Evolutionary conservation across 495 filamentous ascomycete species (phyloP).

Genomic region (Tuber magnatum): DNA sequence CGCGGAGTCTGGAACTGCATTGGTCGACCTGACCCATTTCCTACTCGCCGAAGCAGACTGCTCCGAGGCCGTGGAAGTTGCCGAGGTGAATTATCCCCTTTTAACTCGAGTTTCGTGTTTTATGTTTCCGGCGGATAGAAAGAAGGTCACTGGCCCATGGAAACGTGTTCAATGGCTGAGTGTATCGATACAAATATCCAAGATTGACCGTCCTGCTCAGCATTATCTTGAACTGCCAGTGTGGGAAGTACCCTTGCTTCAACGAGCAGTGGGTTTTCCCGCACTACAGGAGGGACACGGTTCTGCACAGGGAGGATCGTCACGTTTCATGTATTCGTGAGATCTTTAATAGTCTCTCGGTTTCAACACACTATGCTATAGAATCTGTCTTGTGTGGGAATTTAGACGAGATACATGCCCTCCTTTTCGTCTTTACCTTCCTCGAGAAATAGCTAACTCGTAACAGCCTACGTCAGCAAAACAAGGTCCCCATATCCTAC

Average conservation of each 20-base stretch:
- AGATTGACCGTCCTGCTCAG: slow-evolving; percentile 50
- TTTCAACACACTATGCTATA: slow-evolving; percentile 51
- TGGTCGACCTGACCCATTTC: slow-evolving; percentile 74
- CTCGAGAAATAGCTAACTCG: slow-evolving; percentile 1
- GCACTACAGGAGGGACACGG: slow-evolving; percentile 13
- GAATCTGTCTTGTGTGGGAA: slow-evolving; percentile 32
- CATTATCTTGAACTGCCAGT: slow-evolving; percentile 37
- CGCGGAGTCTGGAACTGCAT: slow-evolving; percentile 57
- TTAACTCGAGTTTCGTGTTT: slow-evolving; percentile 17
- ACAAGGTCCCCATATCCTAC: slow-evolving; percentile 2
- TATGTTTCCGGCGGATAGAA: slow-evolving; percentile 53
- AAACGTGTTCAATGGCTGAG: slow-evolving; percentile 54
- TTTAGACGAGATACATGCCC: slow-evolving; percentile 34
- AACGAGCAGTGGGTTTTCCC: slow-evolving; percentile 26
- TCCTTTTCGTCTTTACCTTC: background rate
- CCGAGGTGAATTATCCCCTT: slow-evolving; percentile 50
- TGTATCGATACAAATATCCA: slow-evolving; percentile 88
- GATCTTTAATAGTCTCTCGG: slow-evolving; percentile 48
- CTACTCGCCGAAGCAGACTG: slow-evolving; percentile 62
- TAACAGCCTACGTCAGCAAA: slow-evolving; percentile 37
- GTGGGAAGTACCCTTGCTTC: slow-evolving; percentile 40
- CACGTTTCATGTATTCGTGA: slow-evolving; percentile 1
- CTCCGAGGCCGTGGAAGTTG: slow-evolving; percentile 44
- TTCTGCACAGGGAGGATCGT: background rate
- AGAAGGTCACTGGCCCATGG: slow-evolving; percentile 70